These are phyloP conservation scores for Sporothrix dimorphospora DNA, from an alignment of 2,329 filamentous ascomycete species.

Conservation along the genomic window DNA sequence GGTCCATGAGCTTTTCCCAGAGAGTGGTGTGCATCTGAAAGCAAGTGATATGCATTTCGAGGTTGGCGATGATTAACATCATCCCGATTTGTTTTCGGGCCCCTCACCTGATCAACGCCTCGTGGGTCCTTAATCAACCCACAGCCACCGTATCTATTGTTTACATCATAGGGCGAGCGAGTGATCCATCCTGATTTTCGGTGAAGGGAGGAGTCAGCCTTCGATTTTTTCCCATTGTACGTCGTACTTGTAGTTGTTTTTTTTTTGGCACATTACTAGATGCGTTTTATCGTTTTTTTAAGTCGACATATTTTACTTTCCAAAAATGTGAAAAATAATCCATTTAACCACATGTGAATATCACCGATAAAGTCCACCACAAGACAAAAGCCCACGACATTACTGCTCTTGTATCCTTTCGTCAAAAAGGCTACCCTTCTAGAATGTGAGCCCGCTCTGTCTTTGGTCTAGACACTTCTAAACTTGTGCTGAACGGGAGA, in stretches of 20 bases:
- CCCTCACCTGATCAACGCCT: conserved; percentile 12
- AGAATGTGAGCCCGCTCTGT: neutral
- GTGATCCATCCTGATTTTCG: neutral
- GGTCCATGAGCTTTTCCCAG: neutral
- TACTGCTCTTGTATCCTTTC: neutral
- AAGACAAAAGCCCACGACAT: neutral
- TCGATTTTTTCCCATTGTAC: no score
- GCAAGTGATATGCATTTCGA: neutral
- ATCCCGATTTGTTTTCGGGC: conserved; percentile 9
- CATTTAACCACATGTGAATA: neutral
- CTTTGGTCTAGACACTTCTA: neutral
- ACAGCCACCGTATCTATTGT: neutral
- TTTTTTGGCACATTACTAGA: no score
- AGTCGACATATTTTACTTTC: no score
- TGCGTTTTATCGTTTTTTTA: no score
- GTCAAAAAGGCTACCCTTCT: no score
- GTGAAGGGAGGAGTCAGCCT: no score
- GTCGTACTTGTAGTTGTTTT: no score
- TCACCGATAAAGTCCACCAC: neutral
- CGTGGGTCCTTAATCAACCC: neutral
- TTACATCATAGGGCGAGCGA: neutral
- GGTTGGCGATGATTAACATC: neutral
- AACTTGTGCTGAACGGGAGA: neutral
- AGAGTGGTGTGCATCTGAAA: neutral
- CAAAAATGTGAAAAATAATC: neutral